Evolutionary conservation across 148 eudicot genomes (phyloP), one percentile per base, ranked within the genome.

Genomic region (Persicaria maculosa): DNA sequence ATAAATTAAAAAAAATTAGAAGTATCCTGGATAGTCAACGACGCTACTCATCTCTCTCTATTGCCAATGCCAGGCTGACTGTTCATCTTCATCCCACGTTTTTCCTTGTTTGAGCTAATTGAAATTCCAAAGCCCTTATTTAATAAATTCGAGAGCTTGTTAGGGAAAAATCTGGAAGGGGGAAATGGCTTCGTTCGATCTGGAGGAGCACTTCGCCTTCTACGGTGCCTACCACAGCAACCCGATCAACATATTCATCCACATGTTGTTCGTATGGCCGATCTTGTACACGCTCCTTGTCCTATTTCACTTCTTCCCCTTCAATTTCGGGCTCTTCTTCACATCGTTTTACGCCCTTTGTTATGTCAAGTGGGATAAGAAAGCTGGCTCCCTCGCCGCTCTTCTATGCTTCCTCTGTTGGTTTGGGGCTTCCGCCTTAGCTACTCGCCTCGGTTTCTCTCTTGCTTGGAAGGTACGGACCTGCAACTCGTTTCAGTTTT

Each of bases 181-280:
- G 43, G 9, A 64, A 55, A 83, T 80, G 86, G 90, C 86, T 4
- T 74, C 87, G 62, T 86, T 90, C 72, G 95, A 93, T 86, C 84
- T 93, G 19, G 97, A 93, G 76, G 79, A 81, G 71, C 86, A 90
- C 17, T 93, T 87, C 74, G 91, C 97, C 11, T 90, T 93, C 77
- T 90, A 93, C 79, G 93, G 91, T 1, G 90, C 96, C 44, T 93
- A 93, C 67, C 97, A 93, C 74, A 84, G 84, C 80, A 90, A 93
- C 86, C 88, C 90, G 75, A 69, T 84, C 6, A 93, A 93, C 74
- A 83, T 90, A 20, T 75, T 83, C 16, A 87, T 93, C 1, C 97
- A 93, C 71, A 87, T 90, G 90, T 2, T 93, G 22, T 93, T 88
- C 80, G 96, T 93, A 14, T 93, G 97, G 97, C 97, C 96, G 64